Conservation (phyloP, 495 filamentous ascomycete genomes). For the Alectoria sarmentosa region DNA sequence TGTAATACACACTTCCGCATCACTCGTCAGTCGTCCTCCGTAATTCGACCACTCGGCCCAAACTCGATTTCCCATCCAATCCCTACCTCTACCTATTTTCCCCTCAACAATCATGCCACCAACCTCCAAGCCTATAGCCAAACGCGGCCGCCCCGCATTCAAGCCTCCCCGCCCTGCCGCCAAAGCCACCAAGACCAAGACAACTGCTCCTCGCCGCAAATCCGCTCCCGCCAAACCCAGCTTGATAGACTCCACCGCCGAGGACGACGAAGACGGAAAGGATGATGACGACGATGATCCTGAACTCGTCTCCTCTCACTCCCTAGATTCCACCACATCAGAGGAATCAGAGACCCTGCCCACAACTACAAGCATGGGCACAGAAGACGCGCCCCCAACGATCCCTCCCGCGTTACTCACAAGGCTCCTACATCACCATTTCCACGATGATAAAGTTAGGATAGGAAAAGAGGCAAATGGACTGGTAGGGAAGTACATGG, state of each 20-base stretch:
- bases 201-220: constrained; percentile 20
- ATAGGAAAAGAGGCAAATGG: constrained; percentile 73
- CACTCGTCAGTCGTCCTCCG: background rate
- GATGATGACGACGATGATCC: constrained; percentile 14
- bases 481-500: constrained; percentile 78
- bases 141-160: constrained; percentile 43
- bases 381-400: constrained; percentile 44
- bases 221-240: constrained; percentile 21
- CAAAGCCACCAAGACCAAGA: constrained; percentile 26
- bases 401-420: constrained; percentile 73
- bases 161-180: constrained; percentile 40
- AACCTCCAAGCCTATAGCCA: constrained; percentile 29
- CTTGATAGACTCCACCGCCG: constrained; percentile 11
- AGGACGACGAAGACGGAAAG: constrained; percentile 18
- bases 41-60: background rate
- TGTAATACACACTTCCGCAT: too few relatives aligned
- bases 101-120: constrained; percentile 23
- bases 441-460: constrained; percentile 58
- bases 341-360: constrained; percentile 18
- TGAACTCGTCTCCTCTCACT: constrained; percentile 19
- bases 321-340: constrained; percentile 25
- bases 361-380: constrained; percentile 32
- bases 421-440: constrained; percentile 69
- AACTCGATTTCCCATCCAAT: background rate
- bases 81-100: background rate